Conservation (phyloP, 2,329 filamentous ascomycete genomes). For the Fusarium sp. region DNA sequence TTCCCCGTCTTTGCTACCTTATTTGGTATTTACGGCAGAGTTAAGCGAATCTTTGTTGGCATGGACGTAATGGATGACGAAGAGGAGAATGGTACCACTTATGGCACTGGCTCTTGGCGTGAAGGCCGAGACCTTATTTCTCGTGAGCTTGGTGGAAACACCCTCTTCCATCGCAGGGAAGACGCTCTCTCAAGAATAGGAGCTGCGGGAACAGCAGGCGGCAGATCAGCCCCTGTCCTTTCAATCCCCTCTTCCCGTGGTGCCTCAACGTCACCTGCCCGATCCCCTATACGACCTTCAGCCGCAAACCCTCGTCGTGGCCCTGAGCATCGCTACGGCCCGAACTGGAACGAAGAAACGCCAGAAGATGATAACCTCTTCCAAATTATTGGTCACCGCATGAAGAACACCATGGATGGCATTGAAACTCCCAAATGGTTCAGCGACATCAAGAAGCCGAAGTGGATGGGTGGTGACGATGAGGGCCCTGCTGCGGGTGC, state of each 20-base stretch:
- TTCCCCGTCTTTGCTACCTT: constrained; percentile 86
- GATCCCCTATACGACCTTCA: constrained; percentile 58
- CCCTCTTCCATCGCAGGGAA: constrained; percentile 64
- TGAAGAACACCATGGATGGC: constrained; percentile 92
- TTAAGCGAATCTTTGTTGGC: constrained; percentile 84
- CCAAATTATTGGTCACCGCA: constrained; percentile 82
- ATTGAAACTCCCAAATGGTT: constrained; percentile 87
- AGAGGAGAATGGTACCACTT: constrained; percentile 71
- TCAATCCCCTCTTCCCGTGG: constrained; percentile 60
- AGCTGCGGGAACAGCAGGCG: constrained; percentile 42
- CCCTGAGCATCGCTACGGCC: constrained; percentile 44
- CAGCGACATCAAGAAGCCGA: constrained; percentile 79
- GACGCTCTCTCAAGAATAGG: constrained; percentile 55
- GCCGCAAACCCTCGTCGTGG: constrained; percentile 46
- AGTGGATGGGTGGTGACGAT: constrained; percentile 79
- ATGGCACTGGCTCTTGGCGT: constrained; percentile 87
- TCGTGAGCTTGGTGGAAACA: constrained; percentile 78
- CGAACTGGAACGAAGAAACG: constrained; percentile 64
- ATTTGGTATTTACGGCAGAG: constrained; percentile 89
- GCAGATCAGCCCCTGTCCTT: constrained; percentile 60
- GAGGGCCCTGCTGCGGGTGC: constrained; percentile 39
- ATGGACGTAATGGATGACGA: constrained; percentile 80
- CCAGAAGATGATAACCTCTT: constrained; percentile 86
- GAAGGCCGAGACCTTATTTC: constrained; percentile 93
- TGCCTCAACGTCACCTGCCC: constrained; percentile 52